Evolutionary conservation across 257 asterid species (phyloP).

Genomic region (Orobanche coerulescens): DNA sequence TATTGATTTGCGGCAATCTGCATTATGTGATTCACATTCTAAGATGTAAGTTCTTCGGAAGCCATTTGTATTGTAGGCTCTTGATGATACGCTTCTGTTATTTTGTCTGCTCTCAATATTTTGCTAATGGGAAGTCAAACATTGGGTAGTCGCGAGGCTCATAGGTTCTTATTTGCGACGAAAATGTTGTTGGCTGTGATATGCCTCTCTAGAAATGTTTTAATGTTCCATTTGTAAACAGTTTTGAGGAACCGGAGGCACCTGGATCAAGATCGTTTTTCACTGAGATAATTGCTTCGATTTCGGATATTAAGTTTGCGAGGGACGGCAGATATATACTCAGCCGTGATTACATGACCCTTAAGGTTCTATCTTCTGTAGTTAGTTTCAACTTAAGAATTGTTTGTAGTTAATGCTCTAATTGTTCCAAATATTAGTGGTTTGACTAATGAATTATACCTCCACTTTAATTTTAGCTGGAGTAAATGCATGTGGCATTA

Average conservation of each 20-base stretch:
- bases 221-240: constrained; percentile 35
- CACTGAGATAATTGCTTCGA: constrained; percentile 99
- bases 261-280: constrained; percentile 99
- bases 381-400: constrained; percentile 7
- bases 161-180: constrained; percentile 1
- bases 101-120: background rate
- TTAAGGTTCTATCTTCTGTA: constrained; percentile 48
- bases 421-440: background rate
- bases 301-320: constrained; percentile 96
- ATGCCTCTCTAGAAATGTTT: constrained; percentile 22
- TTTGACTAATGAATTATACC: constrained; percentile 2
- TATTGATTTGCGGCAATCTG: constrained; percentile 87
- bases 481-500: constrained; percentile 16
- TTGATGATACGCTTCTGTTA: background rate
- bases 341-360: constrained; percentile 99
- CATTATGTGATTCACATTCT: constrained; percentile 80
- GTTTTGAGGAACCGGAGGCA: constrained; percentile 97
- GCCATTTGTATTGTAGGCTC: constrained; percentile 3
- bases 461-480: constrained; percentile 6
- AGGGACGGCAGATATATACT: constrained; percentile 87
- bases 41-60: constrained; percentile 46
- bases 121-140: constrained; percentile 12
- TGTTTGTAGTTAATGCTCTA: constrained; percentile 11
- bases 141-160: constrained; percentile 1
- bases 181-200: constrained; percentile 13